Evolutionary conservation across 306 rosid genomes (phyloP).

Genomic region (Rosa persica): DNA sequence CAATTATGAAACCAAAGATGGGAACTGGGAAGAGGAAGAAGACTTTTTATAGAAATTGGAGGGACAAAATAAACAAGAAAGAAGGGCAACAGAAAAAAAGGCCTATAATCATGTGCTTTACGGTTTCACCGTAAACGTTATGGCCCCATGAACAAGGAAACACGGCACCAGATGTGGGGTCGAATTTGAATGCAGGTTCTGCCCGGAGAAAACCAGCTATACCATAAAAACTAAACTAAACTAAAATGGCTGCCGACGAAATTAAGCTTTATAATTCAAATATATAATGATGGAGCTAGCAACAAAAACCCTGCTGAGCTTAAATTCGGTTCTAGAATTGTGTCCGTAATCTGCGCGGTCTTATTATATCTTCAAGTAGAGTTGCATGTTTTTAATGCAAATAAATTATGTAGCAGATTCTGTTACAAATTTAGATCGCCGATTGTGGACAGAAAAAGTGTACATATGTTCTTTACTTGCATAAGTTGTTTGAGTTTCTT

Average conservation of each 20-base stretch:
- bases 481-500: too few relatives aligned
- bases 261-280: background rate
- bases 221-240: background rate
- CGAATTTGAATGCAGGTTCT: background rate
- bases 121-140: background rate
- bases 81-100: background rate
- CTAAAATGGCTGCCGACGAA: conserved; percentile 25
- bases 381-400: too few relatives aligned
- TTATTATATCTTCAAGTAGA: background rate
- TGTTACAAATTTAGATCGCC: too few relatives aligned
- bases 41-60: background rate
- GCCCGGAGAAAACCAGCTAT: background rate
- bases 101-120: background rate
- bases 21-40: background rate
- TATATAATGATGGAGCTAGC: background rate
- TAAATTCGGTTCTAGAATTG: conserved; percentile 1
- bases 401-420: too few relatives aligned
- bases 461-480: too few relatives aligned
- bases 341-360: background rate
- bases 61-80: background rate
- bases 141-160: background rate
- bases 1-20: background rate
- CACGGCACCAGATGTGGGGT: background rate
- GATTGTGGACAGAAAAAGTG: too few relatives aligned
- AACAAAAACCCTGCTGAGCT: background rate